Percentiles rank a stretch among this genome's conserved stretches.
These are phyloP conservation scores for Penicillium griseofulvum DNA, from an alignment of 2,329 filamentous ascomycete species.

Conservation along the genomic window DNA sequence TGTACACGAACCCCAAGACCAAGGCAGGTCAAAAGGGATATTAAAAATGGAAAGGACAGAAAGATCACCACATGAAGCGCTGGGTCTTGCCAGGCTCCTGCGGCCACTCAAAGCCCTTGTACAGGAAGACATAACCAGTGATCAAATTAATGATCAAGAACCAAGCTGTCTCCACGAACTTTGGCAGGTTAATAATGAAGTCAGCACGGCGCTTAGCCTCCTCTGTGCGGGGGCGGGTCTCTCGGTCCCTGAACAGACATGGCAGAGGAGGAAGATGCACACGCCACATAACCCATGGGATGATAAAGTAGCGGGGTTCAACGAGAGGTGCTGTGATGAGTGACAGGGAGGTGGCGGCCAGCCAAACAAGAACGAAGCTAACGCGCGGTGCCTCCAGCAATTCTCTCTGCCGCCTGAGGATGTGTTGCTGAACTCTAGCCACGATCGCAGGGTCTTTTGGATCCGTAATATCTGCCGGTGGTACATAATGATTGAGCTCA, in stretches of 20 bases:
- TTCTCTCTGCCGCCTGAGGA: slow-evolving; percentile 31
- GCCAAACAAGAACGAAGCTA: slow-evolving; percentile 59
- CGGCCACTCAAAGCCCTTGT: slow-evolving; percentile 56
- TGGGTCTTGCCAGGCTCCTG: slow-evolving; percentile 58
- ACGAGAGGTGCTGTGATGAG: slow-evolving; percentile 87
- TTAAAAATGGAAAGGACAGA: neutral
- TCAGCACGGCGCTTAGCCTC: slow-evolving; percentile 27
- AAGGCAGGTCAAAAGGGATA: neutral
- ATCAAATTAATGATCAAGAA: slow-evolving; percentile 52
- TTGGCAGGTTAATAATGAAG: slow-evolving; percentile 27
- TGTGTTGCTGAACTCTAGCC: slow-evolving; percentile 29
- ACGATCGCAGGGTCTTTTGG: slow-evolving; percentile 29
- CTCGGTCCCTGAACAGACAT: slow-evolving; percentile 29
- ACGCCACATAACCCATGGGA: slow-evolving; percentile 92
- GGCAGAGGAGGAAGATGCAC: slow-evolving; percentile 64
- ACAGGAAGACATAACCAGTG: slow-evolving; percentile 57
- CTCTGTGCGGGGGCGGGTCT: slow-evolving; percentile 23
- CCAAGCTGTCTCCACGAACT: slow-evolving; percentile 57
- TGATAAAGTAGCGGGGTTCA: slow-evolving; percentile 92
- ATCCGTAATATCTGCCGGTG: neutral
- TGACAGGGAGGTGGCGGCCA: slow-evolving; percentile 71
- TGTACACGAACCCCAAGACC: neutral
- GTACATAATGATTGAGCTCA: no score
- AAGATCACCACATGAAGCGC: slow-evolving; percentile 57
- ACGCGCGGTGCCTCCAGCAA: slow-evolving; percentile 35